Evolutionary conservation across 2,329 filamentous ascomycete species (phyloP).

Genomic region (Phyllosticta citriasiana): DNA sequence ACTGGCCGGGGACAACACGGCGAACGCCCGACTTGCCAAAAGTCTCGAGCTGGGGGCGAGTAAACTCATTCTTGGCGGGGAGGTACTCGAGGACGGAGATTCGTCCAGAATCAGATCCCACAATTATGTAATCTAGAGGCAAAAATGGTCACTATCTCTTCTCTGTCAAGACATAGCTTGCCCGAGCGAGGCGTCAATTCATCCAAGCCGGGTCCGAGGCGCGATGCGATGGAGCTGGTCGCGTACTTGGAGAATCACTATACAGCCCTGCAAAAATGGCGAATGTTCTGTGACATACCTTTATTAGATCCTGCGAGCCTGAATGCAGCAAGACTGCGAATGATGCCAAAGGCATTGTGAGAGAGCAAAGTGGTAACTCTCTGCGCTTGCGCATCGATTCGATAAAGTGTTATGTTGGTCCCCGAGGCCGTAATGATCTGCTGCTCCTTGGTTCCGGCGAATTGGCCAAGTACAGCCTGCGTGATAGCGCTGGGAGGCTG

Average conservation of each 20-base stretch:
- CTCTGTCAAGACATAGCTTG: neutral
- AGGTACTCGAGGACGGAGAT: conserved; percentile 92
- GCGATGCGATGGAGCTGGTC: conserved; percentile 21
- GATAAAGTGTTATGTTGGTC: conserved; percentile 77
- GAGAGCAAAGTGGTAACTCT: conserved; percentile 80
- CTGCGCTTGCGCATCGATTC: conserved; percentile 74
- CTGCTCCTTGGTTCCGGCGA: conserved; percentile 92
- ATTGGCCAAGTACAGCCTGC: conserved; percentile 88
- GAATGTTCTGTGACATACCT: conserved; percentile 56
- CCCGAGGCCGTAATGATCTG: conserved; percentile 92
- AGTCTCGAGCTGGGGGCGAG: conserved; percentile 86
- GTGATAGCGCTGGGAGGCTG: conserved; percentile 83
- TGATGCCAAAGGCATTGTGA: conserved; percentile 94
- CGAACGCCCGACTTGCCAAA: conserved; percentile 96
- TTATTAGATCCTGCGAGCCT: conserved; percentile 88
- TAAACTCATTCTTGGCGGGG: conserved; percentile 75
- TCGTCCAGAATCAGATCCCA: conserved; percentile 90
- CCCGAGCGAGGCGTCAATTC: conserved; percentile 4
- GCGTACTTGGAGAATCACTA: conserved; percentile 38
- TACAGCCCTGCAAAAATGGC: conserved; percentile 25
- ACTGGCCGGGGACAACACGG: conserved; percentile 89
- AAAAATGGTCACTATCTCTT: neutral
- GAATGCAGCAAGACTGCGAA: conserved; percentile 79
- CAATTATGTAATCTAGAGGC: conserved; percentile 70
- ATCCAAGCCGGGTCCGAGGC: conserved; percentile 4